Base-by-base conservation (phyloP, 352 stramenopile species). In the Pythium folliculosum region DNA sequence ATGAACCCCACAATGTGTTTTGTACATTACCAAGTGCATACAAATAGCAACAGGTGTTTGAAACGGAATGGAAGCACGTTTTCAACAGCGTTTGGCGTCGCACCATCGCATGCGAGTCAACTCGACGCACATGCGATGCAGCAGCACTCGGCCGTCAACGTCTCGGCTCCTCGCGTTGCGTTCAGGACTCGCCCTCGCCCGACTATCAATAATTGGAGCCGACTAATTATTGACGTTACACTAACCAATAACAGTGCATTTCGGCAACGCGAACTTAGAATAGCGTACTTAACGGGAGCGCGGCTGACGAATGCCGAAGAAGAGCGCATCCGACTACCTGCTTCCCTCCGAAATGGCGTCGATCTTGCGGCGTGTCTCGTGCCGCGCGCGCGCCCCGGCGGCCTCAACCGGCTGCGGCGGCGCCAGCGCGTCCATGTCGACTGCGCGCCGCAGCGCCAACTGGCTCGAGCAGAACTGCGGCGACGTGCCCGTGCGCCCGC, bases 391-490 rank as follows among this genome's bases (percentile, higher is more conserved):
- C n/a, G 32, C 19, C 17, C 16, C 45, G 51, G 27, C 13, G 30
- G 38, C 9, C 38, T 45, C 51, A 16, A 16, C 21, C 22, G 5
- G 16, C 40, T 17, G 37, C 22, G 0, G 25, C 2, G 16, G 53
- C 35, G 1, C n/a, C n/a, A 19, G 27, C 21, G 21, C 22, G 53
- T 49, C 53, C 19, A 13, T 30, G 16, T 23, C 52, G 19, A 35
- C 52, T 19, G 1, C 25, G 52, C 27, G 6, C 27, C 12, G 2
- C 37, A 6, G 16, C 48, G 10, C 48, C 9, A 91, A 89, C 52
- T 93, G 85, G 85, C 75, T 93, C 47, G 82, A 91, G 44, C 30
- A 80, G 7, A 75, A 82, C 65, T 93, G 85, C 44, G 81, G 82
- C 9, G 76, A 89, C 38, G 85, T 93, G 8, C 85, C 85, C 13